Evolutionary conservation across 805 yeast genomes (phyloP).

Genomic region (Limtongia smithiae): DNA sequence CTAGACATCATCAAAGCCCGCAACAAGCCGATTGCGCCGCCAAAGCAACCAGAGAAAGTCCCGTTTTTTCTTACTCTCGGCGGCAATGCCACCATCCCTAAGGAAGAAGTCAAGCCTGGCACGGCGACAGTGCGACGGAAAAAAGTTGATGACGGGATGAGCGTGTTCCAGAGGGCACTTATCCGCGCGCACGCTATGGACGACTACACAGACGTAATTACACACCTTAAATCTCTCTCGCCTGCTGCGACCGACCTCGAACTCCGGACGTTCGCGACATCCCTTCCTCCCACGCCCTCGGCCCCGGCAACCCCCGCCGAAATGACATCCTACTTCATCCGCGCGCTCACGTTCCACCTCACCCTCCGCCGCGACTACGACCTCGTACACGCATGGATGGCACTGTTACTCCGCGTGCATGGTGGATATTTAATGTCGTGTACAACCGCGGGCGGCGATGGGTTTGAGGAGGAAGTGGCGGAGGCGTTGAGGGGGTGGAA

Average conservation of each 20-base stretch:
- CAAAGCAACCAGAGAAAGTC: slow-evolving; percentile 75
- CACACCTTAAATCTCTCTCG: slow-evolving; percentile 54
- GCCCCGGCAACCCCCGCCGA: no score
- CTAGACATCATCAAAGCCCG: slow-evolving; percentile 79
- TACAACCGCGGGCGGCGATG: slow-evolving; percentile 41
- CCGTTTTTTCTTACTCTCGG: slow-evolving; percentile 70
- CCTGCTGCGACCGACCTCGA: slow-evolving; percentile 84
- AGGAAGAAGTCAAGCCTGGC: slow-evolving; percentile 28
- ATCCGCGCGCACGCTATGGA: slow-evolving; percentile 47
- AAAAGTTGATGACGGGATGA: slow-evolving; percentile 13
- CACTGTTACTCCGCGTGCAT: slow-evolving; percentile 70
- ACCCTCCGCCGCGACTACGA: slow-evolving; percentile 61
- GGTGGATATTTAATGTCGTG: no score
- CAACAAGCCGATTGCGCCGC: slow-evolving; percentile 85
- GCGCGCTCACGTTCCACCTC: slow-evolving; percentile 64
- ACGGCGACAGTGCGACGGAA: slow-evolving; percentile 2
- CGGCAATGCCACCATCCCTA: slow-evolving; percentile 9
- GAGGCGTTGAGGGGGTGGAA: slow-evolving; percentile 51
- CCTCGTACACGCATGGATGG: slow-evolving; percentile 73
- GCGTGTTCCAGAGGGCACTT: slow-evolving; percentile 63
- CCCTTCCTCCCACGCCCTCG: no score
- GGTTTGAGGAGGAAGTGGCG: slow-evolving; percentile 35
- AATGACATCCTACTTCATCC: slow-evolving; percentile 63
- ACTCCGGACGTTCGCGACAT: slow-evolving; percentile 65
- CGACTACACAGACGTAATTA: slow-evolving; percentile 50